Evolutionary conservation across 331 rosid species (phyloP), one percentile per base, ranked within the genome.

Genomic region (Quercus lobata): DNA sequence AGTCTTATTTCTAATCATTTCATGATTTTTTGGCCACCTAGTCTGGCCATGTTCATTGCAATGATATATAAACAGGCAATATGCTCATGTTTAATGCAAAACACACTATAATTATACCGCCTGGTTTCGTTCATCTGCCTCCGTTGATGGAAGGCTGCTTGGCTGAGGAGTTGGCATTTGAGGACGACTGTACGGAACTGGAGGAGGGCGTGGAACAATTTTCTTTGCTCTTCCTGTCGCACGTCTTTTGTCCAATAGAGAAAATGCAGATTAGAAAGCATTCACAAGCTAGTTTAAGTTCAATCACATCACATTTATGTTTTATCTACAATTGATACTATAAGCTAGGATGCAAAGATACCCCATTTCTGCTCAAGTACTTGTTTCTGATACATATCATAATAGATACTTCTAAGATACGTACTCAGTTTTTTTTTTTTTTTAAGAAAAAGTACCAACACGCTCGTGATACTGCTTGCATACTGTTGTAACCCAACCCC

Each of bases 131-230:
- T 85, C 92, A 81, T 92, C 92, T 1, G 57, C 56, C 1, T 29
- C 16, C 18, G 87, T 53, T 46, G 53, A 29, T n/a, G 89, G 14
- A 2, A 72, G 19, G 74, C 32, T 70, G 81, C 83, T 87, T 7
- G 81, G 88, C 77, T 65, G 54, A 17, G 41, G 87, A 58, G 76
- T 49, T 0, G 70, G 87, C 15, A 58, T 85, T 18, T 76, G 75
- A 22, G 79, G 89, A 57, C 49, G 81, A 8, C 85, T 57, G 74
- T 88, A 87, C 60, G 87, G 91, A 57, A 79, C 72, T 7, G 97
- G 97, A 49, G 97, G 97, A 81, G 97, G 86, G 69, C 89, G 91
- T 56, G 97, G 87, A 75, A 80, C 73, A 19, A 89, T 81, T 78
- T 77, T 89, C 82, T 79, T 92, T 7, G 92, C 86, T 71, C 86